Base-by-base conservation (phyloP, 192 early-diverging fungal genomes). In the Coemansia biformis region DNA sequence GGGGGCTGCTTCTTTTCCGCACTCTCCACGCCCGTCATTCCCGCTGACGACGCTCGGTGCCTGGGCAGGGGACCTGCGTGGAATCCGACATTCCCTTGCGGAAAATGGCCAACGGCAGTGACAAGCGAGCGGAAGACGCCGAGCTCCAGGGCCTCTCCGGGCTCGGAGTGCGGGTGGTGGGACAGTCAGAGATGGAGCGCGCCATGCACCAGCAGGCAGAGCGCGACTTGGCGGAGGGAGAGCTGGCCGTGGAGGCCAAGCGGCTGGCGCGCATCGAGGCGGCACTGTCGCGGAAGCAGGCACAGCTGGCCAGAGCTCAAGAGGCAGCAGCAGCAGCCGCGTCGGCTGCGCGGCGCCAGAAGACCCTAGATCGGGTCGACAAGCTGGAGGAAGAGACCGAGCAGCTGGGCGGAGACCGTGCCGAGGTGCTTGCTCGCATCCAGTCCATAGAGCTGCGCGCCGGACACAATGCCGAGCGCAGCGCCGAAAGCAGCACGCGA, bases 141-240 rank as follows among this genome's bases (percentile, higher is more conserved):
- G 66, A 68, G 58, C 47, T 71, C 7, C 43, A 38, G 26, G 48
- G 47, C 16, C 65, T 75, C 2, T 48, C 52, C 3, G 56, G 41
- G 21, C 60, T 75, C 1, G 72, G 72, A 14, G 65, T 67, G 16
- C 64, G 55, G 8, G 40, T 68, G 2, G 33, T 84, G 0, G 83
- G 88, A 56, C 86, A 89, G 57, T 48, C 64, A 10, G 54, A 49
- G 9, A 66, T 91, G 14, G 89, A 91, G 55, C 63, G 63, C 26
- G 51, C 73, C 8, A 77, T 91, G 24, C 85, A 86, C 15, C 72
- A 42, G 22, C 65, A 79, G 73, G 86, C 80, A 8, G 76, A 77
- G 41, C 76, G 75, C 38, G 79, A 78, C 12, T 48, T 89, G 51
- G 60, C 69, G 16, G 67, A 81, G 35, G 66, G 74, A 17, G 86